Percentiles rank a stretch among this genome's conserved stretches.
phyloP scores from a whole-genome alignment of 768 basidiomycete species.

The Leccinellum rugosiceps region DNA sequence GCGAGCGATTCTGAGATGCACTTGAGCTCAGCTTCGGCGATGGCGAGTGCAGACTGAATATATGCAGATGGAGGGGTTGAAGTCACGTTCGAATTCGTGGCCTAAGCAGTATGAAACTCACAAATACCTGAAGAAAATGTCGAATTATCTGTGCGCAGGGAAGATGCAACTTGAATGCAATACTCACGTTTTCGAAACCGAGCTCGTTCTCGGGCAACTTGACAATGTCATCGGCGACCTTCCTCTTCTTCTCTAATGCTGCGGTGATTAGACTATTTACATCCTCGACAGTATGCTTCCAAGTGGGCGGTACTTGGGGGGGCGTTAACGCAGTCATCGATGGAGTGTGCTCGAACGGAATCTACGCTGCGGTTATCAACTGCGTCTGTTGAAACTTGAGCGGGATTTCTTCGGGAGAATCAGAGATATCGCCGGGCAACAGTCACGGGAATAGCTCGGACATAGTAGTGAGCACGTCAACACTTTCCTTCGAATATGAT shows the following conservation, averaged over 20 bases:
- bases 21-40: constrained; percentile 55
- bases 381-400: background rate
- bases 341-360: constrained; percentile 33
- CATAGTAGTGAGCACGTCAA: too few species aligned
- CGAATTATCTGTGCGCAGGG: background rate
- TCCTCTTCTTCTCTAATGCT: constrained; percentile 54
- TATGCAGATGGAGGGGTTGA: constrained; percentile 1
- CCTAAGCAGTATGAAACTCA: constrained; percentile 37
- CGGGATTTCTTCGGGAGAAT: background rate
- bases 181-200: constrained; percentile 63
- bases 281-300: constrained; percentile 65
- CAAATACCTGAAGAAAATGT: constrained; percentile 55
- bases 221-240: constrained; percentile 56
- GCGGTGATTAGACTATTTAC: constrained; percentile 55
- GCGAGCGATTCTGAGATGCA: constrained; percentile 53
- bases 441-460: too few species aligned
- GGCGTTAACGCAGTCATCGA: constrained; percentile 40
- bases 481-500: too few species aligned
- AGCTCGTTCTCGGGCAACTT: constrained; percentile 53
- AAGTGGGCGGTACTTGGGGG: constrained; percentile 62
- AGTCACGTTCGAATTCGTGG: background rate
- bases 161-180: background rate
- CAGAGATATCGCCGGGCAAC: background rate
- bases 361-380: background rate
- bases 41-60: constrained; percentile 53